Base-by-base conservation (phyloP, 2,329 filamentous ascomycete genomes). In the Phialophora tarda region DNA sequence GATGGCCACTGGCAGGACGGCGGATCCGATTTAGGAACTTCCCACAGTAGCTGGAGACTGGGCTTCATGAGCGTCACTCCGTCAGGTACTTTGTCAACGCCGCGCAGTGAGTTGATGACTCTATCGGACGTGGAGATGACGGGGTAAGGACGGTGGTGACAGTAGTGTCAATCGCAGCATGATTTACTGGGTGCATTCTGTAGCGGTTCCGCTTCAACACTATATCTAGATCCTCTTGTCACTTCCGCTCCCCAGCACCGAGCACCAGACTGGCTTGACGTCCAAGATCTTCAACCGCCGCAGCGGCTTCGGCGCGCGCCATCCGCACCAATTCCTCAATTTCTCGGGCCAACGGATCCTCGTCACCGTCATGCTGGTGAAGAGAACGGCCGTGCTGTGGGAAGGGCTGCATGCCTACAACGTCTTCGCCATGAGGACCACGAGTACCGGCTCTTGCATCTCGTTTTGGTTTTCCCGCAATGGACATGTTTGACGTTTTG, bases 401-500 rank as follows among this genome's bases (percentile, higher is more conserved):
- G 26, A 24, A 53, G 4, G 48, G 48, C 26, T 11, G n/a, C 23
- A 53, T 53, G 5, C 48, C 48, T 2, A 53, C 23, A 53, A 53
- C 26, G 10, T 53, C 48, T 24, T 53, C 26, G 48, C 23, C 48
- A 28, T 53, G 48, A 8, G 48, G 48, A 5, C 48, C 48, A 2
- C 6, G 23, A 14, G 48, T 53, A 6, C 48, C 14, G 48, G 48
- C 23, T 28, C 21, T 8, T 17, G 48, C 21, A 14, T 24, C 21
- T 2, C 23, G 26, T 53, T 53, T 26, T 11, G 48, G 21, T 5
- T 12, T 12, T 17, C 11, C 26, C 48, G 48, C 11, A 3, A 53
- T 53, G 48, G 48, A 53, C 48, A 53, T 53, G 48, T 17, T 6
- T 51, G 47, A 51, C 24, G 21, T 51, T 21, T 51, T n/a, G 21